phyloP scores from a whole-genome alignment of 192 early-diverging fungal species.

The Phycomyces blakesleeanus region DNA sequence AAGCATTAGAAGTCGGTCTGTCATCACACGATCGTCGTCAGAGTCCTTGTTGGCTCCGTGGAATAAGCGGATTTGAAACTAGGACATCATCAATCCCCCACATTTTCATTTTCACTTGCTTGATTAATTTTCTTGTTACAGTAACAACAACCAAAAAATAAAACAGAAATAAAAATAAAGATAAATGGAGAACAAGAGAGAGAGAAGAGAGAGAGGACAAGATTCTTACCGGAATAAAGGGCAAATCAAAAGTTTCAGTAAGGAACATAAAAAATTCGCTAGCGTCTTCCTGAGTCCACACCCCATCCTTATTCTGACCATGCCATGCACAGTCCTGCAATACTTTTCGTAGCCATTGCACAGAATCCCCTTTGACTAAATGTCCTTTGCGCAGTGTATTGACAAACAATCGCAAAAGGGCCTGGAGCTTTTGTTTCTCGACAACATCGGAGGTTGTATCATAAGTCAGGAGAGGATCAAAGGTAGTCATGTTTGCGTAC shows the following conservation, averaged over 20 bases:
- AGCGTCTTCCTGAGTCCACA: conserved; percentile 57
- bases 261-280: conserved; percentile 70
- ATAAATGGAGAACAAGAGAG: background rate
- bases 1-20: conserved; percentile 52
- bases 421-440: conserved; percentile 42
- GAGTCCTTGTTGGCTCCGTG: conserved; percentile 63
- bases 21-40: conserved; percentile 63
- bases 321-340: conserved; percentile 52
- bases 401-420: conserved; percentile 50
- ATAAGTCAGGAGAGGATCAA: conserved; percentile 47
- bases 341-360: conserved; percentile 49
- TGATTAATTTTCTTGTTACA: background rate
- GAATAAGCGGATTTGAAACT: conserved; percentile 54
- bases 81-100: background rate
- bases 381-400: conserved; percentile 61
- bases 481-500: conserved; percentile 56
- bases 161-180: background rate
- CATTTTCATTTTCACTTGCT: background rate
- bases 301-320: conserved; percentile 14
- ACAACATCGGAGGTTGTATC: conserved; percentile 23
- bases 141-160: background rate
- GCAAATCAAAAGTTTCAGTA: conserved; percentile 58
- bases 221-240: conserved; percentile 59
- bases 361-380: conserved; percentile 45
- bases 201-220: background rate